These are phyloP conservation scores for Hypoxylon fuscum DNA, from an alignment of 495 filamentous ascomycete species.

Conservation along the genomic window DNA sequence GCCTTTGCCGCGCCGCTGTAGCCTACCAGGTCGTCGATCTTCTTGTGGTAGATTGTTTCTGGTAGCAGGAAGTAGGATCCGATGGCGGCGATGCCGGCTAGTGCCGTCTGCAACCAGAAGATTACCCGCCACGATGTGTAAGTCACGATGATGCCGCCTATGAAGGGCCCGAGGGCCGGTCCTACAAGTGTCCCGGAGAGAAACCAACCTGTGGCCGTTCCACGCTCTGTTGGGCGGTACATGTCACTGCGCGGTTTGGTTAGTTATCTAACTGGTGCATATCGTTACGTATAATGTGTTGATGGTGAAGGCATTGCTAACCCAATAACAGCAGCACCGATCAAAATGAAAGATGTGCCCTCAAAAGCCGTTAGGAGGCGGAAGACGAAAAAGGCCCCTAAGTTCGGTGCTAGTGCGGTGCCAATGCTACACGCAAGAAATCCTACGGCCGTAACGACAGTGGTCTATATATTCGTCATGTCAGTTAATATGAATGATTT, in stretches of 20 bases:
- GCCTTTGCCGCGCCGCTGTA: constrained; percentile 58
- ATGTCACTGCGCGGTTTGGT: constrained; percentile 58
- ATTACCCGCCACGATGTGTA: constrained; percentile 74
- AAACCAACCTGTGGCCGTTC: constrained; percentile 75
- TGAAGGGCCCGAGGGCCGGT: constrained; percentile 74
- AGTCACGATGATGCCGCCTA: constrained; percentile 74
- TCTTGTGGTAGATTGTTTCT: constrained; percentile 72
- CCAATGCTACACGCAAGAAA: constrained; percentile 72
- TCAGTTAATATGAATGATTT: constrained; percentile 3
- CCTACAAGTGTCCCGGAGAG: constrained; percentile 74
- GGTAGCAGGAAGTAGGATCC: constrained; percentile 72
- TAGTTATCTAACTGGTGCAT: background rate
- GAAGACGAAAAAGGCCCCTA: constrained; percentile 74
- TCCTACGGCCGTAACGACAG: constrained; percentile 62
- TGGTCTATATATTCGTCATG: constrained; percentile 54
- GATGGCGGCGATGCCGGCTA: constrained; percentile 65
- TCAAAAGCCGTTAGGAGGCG: constrained; percentile 74
- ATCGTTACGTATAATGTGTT: background rate
- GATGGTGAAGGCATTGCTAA: constrained; percentile 31
- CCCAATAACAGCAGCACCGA: constrained; percentile 69
- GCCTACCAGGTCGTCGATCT: constrained; percentile 63
- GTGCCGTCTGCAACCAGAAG: constrained; percentile 75
- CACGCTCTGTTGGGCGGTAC: constrained; percentile 70
- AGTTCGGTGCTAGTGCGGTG: constrained; percentile 72
- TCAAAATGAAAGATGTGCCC: constrained; percentile 73